Evolutionary conservation across 768 basidiomycete genomes (phyloP).

Genomic region (Arthromyces matolae): DNA sequence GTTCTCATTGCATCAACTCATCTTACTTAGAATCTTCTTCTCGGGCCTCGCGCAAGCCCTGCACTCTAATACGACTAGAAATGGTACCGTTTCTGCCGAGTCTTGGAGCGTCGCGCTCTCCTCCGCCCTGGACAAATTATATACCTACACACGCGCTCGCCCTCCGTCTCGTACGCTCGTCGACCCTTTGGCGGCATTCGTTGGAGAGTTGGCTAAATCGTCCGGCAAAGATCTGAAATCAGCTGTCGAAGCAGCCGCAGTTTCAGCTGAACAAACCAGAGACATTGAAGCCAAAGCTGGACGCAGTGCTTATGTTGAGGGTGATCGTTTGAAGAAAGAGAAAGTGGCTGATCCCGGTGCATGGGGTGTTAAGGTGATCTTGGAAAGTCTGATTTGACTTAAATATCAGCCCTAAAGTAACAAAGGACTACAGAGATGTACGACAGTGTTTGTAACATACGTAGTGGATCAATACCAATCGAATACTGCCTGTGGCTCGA

Average conservation of each 20-base stretch:
- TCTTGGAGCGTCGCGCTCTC: constrained; percentile 61
- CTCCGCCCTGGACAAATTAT: constrained; percentile 58
- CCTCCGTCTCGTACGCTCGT: constrained; percentile 88
- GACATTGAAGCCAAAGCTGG: constrained; percentile 83
- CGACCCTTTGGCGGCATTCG: constrained; percentile 85
- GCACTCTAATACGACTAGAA: constrained; percentile 30
- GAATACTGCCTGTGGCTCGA: not conserved
- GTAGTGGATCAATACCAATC: not conserved
- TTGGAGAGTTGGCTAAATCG: constrained; percentile 37
- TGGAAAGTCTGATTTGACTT: constrained; percentile 49
- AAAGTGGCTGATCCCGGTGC: constrained; percentile 84
- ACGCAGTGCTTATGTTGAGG: constrained; percentile 82
- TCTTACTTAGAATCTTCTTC: constrained; percentile 84
- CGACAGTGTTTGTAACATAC: not conserved
- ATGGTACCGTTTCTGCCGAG: constrained; percentile 37
- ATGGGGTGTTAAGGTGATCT: constrained; percentile 78
- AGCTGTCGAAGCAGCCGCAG: constrained; percentile 57
- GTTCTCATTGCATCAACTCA: not conserved
- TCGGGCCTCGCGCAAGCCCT: constrained; percentile 79
- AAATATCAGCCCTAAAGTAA: not conserved
- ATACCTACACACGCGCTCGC: constrained; percentile 84
- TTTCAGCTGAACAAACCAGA: constrained; percentile 72
- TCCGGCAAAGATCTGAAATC: constrained; percentile 32
- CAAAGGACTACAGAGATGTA: not conserved
- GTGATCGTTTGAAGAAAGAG: constrained; percentile 56